Evolutionary conservation across 306 rosid species (phyloP).

Genomic region (Cercis canadensis): DNA sequence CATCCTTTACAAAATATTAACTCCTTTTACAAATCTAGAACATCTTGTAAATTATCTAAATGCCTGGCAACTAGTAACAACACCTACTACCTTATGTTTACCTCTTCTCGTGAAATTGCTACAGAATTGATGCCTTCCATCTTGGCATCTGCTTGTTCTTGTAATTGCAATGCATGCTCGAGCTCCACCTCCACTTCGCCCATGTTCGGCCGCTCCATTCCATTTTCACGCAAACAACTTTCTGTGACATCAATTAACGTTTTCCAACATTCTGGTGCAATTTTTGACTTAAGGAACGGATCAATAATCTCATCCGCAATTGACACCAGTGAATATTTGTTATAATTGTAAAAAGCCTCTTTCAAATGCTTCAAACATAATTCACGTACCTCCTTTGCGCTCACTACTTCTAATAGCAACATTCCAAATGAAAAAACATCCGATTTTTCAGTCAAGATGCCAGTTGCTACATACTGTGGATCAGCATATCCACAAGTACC

Average conservation of each 20-base stretch:
- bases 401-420: neutral
- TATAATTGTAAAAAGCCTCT: neutral
- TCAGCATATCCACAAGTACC: neutral
- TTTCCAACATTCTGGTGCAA: slow-evolving; percentile 24
- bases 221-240: neutral
- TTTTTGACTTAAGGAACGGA: slow-evolving; percentile 27
- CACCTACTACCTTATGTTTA: too few species aligned
- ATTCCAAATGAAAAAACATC: neutral
- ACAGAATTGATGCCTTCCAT: too few species aligned
- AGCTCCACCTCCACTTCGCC: slow-evolving; percentile 36
- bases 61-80: too few species aligned
- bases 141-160: slow-evolving; percentile 9
- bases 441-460: neutral
- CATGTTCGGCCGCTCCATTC: slow-evolving; percentile 27
- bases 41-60: too few species aligned
- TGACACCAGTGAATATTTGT: neutral
- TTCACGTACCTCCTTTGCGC: neutral
- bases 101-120: too few species aligned
- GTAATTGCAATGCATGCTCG: slow-evolving; percentile 28
- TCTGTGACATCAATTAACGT: neutral
- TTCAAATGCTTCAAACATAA: neutral
- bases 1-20: too few species aligned
- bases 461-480: fast-evolving
- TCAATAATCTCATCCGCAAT: slow-evolving; percentile 3
- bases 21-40: too few species aligned